Evolutionary conservation across 768 basidiomycete species (phyloP).

Genomic region (Termitomyces sp.): DNA sequence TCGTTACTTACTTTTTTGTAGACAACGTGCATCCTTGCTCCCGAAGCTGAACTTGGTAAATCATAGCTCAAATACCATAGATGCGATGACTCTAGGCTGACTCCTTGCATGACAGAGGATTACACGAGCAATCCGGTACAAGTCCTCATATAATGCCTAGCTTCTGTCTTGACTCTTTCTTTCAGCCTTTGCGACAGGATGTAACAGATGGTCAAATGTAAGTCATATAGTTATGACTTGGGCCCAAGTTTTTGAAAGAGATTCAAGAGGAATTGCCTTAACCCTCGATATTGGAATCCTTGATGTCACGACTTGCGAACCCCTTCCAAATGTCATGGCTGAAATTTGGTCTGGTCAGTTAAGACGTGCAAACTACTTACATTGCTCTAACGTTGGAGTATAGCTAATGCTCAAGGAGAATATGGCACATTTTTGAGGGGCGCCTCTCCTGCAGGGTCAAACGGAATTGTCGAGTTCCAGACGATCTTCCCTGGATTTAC

Average conservation of each 20-base stretch:
- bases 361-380: neutral
- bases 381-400: neutral
- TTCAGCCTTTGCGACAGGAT: conserved; percentile 13
- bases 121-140: conserved; percentile 13
- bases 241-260: neutral
- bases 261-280: conserved; percentile 28
- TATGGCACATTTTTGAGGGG: conserved; percentile 34
- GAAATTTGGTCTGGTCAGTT: conserved; percentile 20
- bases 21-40: conserved; percentile 16
- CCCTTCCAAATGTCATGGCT: conserved; percentile 31
- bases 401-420: conserved; percentile 31
- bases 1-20: neutral
- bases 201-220: conserved; percentile 18
- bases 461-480: conserved; percentile 34
- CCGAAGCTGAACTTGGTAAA: conserved; percentile 12
- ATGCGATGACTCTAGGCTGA: neutral
- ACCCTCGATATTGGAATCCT: conserved; percentile 35
- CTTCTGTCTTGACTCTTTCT: neutral
- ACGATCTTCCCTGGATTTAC: conserved; percentile 33
- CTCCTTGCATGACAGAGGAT: conserved; percentile 7
- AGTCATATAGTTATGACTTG: neutral
- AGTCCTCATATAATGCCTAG: neutral
- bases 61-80: neutral
- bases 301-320: conserved; percentile 32
- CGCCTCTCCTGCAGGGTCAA: conserved; percentile 24